Conservation (phyloP, 2,329 filamentous ascomycete genomes). For the Colletotrichum somersetense region DNA sequence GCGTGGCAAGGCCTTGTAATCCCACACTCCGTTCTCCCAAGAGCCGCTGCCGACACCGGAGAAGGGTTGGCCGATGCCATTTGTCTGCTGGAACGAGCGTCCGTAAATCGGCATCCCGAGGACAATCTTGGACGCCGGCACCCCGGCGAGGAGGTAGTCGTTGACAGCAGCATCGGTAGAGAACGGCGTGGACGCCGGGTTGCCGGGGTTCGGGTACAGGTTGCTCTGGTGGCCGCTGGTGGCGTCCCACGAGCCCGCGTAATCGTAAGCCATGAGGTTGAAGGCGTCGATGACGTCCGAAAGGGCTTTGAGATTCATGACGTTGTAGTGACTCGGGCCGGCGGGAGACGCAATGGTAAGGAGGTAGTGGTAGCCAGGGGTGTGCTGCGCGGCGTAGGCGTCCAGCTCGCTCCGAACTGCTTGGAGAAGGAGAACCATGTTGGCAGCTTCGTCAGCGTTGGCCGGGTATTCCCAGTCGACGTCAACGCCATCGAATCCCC, state of each 20-base stretch:
- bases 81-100: conserved; percentile 77
- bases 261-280: conserved; percentile 78
- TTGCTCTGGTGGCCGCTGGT: conserved; percentile 78
- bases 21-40: conserved; percentile 74
- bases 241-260: conserved; percentile 75
- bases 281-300: conserved; percentile 67
- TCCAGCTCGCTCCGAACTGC: conserved; percentile 61
- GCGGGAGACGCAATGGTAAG: conserved; percentile 66
- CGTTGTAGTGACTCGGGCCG: conserved; percentile 61
- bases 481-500: conserved; percentile 69
- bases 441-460: conserved; percentile 53
- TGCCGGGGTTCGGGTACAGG: conserved; percentile 66
- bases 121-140: conserved; percentile 75
- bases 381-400: conserved; percentile 54
- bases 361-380: conserved; percentile 60
- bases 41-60: conserved; percentile 72
- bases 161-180: conserved; percentile 74
- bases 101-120: conserved; percentile 85
- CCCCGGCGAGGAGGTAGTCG: conserved; percentile 70
- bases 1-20: conserved; percentile 78
- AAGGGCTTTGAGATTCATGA: conserved; percentile 64
- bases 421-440: conserved; percentile 58
- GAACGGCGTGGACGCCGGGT: conserved; percentile 73
- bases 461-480: conserved; percentile 69
- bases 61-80: conserved; percentile 74